Conservation (phyloP, 73 alveolate species). For the Paramecium bursaria region DNA sequence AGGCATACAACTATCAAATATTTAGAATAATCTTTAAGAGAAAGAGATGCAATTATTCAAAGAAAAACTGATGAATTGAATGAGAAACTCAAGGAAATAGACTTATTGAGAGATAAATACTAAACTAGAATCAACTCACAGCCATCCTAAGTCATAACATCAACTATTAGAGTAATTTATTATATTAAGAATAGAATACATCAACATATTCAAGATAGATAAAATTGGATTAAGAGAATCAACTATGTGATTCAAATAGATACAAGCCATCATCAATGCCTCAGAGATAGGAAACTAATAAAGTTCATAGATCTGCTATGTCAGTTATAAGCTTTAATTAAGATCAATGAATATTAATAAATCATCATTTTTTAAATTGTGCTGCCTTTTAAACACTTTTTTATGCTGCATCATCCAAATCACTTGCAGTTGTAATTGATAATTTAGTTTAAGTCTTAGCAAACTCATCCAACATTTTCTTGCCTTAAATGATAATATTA, state of each 20-base stretch:
- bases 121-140: slow-evolving; percentile 10
- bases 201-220: not conserved
- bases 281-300: too few relatives aligned
- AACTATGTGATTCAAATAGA: not conserved
- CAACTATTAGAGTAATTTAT: slow-evolving; percentile 10
- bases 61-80: slow-evolving; percentile 18
- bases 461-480: slow-evolving; percentile 26
- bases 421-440: slow-evolving; percentile 25
- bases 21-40: slow-evolving; percentile 11
- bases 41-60: slow-evolving; percentile 29
- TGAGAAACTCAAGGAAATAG: slow-evolving; percentile 38
- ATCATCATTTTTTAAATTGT: not conserved
- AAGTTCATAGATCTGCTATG: too few relatives aligned
- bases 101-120: slow-evolving; percentile 9
- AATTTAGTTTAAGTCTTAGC: slow-evolving; percentile 37
- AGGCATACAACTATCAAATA: not conserved
- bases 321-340: too few relatives aligned
- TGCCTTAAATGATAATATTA: not conserved
- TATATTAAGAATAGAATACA: not conserved
- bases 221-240: slow-evolving; percentile 6
- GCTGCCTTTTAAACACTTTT: slow-evolving; percentile 17
- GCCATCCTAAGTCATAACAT: too few relatives aligned
- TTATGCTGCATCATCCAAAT: slow-evolving; percentile 47
- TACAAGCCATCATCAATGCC: too few relatives aligned
- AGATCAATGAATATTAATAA: too few relatives aligned